Percentiles rank a stretch among this genome's conserved stretches.
Evolutionary conservation across 1,139 yeast species (phyloP).

Genomic region (Scheffersomyces titani): DNA sequence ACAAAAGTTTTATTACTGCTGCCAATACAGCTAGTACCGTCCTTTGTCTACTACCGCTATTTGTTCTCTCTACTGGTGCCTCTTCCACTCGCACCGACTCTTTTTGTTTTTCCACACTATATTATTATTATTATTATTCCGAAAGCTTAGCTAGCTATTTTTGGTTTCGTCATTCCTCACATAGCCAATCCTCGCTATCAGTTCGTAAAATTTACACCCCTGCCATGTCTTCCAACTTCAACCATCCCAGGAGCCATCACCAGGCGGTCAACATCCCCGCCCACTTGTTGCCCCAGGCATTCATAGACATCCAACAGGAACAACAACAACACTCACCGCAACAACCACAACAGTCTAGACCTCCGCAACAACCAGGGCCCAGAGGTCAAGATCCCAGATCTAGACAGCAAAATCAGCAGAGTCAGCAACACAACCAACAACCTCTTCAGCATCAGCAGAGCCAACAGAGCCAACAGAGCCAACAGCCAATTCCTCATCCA

Average conservation of each 20-base stretch:
- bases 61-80: neutral
- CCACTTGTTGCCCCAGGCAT: conserved; percentile 38
- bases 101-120: neutral
- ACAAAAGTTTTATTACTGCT: neutral
- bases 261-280: conserved; percentile 27
- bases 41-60: neutral
- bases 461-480: neutral
- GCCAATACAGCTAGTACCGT: neutral
- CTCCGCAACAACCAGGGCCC: conserved; percentile 3
- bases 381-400: conserved; percentile 3
- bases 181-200: neutral
- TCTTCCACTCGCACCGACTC: neutral
- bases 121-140: neutral
- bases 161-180: neutral
- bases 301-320: conserved; percentile 15
- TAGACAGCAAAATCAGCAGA: conserved; percentile 4
- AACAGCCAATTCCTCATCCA: conserved; percentile 7
- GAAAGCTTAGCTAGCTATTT: neutral
- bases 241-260: neutral
- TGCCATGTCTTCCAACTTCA: neutral
- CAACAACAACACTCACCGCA: conserved; percentile 9
- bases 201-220: neutral
- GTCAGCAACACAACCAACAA: conserved; percentile 13
- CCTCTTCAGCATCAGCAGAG: neutral
- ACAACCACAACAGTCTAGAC: conserved; percentile 6